A percentile compares a stretch with the other conserved stretches of the same genome.
Conservation (phyloP, 1,139 yeast species). For the Magnusiomyces tetraspermus region DNA sequence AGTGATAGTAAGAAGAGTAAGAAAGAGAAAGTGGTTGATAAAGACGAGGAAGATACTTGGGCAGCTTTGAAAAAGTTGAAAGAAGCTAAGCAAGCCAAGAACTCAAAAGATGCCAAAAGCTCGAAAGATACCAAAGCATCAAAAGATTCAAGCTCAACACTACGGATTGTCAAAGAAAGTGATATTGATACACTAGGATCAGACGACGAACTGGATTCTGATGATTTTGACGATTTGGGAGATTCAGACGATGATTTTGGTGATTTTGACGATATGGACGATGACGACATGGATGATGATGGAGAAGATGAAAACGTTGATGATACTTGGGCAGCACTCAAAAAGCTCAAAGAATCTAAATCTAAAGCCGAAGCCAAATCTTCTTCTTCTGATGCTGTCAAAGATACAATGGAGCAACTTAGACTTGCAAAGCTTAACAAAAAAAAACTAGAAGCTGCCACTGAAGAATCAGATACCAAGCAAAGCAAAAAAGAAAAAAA, state of each 20-base stretch:
- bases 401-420: slow-evolving; percentile 24
- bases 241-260: slow-evolving; percentile 10
- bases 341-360: slow-evolving; percentile 13
- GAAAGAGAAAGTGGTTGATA: neutral
- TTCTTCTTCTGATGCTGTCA: slow-evolving; percentile 15
- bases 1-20: neutral
- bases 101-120: slow-evolving; percentile 7
- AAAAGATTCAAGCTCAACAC: slow-evolving; percentile 16
- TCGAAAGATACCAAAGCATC: slow-evolving; percentile 17
- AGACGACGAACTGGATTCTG: slow-evolving; percentile 7
- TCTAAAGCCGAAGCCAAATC: slow-evolving; percentile 6
- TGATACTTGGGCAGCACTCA: slow-evolving; percentile 17
- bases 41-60: slow-evolving; percentile 1
- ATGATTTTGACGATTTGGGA: slow-evolving; percentile 17
- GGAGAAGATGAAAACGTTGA: slow-evolving; percentile 21
- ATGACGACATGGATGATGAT: slow-evolving; percentile 16
- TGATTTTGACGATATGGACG: neutral
- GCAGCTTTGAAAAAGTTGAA: slow-evolving; percentile 2
- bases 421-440: slow-evolving; percentile 14
- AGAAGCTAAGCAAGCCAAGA: slow-evolving; percentile 5
- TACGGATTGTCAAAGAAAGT: neutral
- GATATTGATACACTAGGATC: neutral
- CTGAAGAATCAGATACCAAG: slow-evolving; percentile 34
- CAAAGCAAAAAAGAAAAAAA: slow-evolving; percentile 33
- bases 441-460: slow-evolving; percentile 12